Evolutionary conservation across 2,329 filamentous ascomycete species (phyloP).

Genomic region (Alternaria burnsii): DNA sequence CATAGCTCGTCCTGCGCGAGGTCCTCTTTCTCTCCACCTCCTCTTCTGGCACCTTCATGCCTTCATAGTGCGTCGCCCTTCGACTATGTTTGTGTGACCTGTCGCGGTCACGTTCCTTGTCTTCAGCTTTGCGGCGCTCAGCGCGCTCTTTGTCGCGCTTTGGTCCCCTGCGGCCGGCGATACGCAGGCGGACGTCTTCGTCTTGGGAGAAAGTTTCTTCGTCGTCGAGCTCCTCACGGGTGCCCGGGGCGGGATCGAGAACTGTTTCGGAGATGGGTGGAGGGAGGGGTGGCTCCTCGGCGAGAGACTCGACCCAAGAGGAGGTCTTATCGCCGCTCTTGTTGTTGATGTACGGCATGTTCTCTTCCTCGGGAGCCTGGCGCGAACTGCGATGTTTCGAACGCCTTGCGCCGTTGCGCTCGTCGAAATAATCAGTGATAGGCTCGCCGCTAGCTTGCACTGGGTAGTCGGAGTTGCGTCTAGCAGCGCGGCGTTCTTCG

Average conservation of each 20-base stretch:
- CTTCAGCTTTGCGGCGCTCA: conserved; percentile 38
- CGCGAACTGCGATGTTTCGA: conserved; percentile 42
- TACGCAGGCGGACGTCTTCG: conserved; percentile 50
- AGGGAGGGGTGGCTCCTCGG: conserved; percentile 57
- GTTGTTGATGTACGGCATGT: conserved; percentile 47
- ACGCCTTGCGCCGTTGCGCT: conserved; percentile 48
- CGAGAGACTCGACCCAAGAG: conserved; percentile 59
- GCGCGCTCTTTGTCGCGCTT: conserved; percentile 44
- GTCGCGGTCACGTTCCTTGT: conserved; percentile 38
- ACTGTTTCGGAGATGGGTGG: conserved; percentile 58
- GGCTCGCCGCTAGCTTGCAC: conserved; percentile 44
- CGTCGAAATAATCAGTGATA: conserved; percentile 56
- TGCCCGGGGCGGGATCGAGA: conserved; percentile 50
- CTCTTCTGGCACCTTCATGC: conserved; percentile 27
- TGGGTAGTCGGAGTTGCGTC: conserved; percentile 50
- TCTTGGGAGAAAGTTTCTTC: conserved; percentile 50
- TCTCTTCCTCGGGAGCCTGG: conserved; percentile 41
- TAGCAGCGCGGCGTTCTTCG: conserved; percentile 53
- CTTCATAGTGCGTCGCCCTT: conserved; percentile 38
- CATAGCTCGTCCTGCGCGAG: conserved; percentile 44
- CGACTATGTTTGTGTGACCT: conserved; percentile 40
- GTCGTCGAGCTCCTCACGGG: conserved; percentile 36
- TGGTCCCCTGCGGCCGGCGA: conserved; percentile 39
- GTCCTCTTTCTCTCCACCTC: conserved; percentile 35
- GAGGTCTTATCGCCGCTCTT: conserved; percentile 58